Conservation (phyloP, 2,329 filamentous ascomycete species). For the Pseudogymnoascus sp. region DNA sequence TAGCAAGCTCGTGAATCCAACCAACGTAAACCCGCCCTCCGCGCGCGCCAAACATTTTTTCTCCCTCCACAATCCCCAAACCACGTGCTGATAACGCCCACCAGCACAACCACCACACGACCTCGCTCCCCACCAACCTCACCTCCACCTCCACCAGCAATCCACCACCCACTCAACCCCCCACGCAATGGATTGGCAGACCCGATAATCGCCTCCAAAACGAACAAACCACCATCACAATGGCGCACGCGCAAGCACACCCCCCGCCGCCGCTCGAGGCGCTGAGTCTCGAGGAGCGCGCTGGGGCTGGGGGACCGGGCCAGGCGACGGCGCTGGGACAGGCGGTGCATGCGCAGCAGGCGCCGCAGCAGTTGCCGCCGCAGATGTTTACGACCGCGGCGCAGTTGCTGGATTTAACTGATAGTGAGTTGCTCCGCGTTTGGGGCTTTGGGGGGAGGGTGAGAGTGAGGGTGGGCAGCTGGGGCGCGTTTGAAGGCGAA, state of each 20-base stretch:
- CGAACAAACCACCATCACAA: background rate
- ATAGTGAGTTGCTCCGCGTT: constrained; percentile 60
- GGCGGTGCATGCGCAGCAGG: constrained; percentile 17
- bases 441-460: background rate
- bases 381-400: constrained; percentile 99
- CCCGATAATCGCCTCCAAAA: background rate
- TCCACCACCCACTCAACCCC: background rate
- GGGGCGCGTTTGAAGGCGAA: background rate
- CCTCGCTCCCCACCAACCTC: background rate
- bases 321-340: constrained; percentile 17
- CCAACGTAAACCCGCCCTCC: background rate
- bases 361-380: constrained; percentile 63
- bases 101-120: background rate
- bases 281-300: background rate
- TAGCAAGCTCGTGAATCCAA: background rate
- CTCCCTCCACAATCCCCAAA: background rate
- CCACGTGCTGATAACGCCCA: background rate
- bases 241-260: background rate
- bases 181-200: constrained; percentile 9
- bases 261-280: background rate
- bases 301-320: background rate
- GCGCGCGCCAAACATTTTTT: background rate
- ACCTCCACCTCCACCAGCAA: background rate
- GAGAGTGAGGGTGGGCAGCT: background rate
- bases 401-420: constrained; percentile 89